phyloP scores from a whole-genome alignment of 1,139 yeast genomes.

The Barnettozyma hawaiiensis region DNA sequence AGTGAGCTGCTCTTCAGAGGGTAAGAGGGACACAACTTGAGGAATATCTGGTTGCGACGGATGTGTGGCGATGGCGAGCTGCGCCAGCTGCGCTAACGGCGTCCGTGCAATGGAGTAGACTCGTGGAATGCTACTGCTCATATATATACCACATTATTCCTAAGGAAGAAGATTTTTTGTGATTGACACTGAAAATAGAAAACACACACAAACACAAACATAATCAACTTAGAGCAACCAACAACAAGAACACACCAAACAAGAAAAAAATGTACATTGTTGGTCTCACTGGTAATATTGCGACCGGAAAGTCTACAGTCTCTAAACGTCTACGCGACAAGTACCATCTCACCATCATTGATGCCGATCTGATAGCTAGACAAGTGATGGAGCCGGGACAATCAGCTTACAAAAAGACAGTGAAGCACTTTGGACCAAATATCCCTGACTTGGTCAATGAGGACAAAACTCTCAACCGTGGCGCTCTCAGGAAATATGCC shows the following conservation, averaged over 20 bases:
- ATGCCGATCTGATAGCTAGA: conserved; percentile 86
- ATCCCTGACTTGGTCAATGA: conserved; percentile 51
- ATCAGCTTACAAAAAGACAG: conserved; percentile 61
- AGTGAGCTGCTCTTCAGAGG: conserved; percentile 35
- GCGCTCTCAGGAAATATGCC: conserved; percentile 71
- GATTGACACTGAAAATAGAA: background rate
- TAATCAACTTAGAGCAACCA: no score
- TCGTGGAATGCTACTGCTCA: conserved; percentile 14
- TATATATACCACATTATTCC: no score
- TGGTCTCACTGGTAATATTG: conserved; percentile 95
- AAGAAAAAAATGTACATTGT: conserved; percentile 63
- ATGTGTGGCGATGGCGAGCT: conserved; percentile 24
- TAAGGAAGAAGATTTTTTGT: background rate
- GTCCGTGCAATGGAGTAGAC: conserved; percentile 20
- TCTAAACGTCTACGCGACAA: conserved; percentile 51
- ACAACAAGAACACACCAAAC: no score
- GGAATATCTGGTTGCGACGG: conserved; percentile 33
- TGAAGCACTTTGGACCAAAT: conserved; percentile 49
- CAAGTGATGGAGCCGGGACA: conserved; percentile 80
- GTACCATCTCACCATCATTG: conserved; percentile 58
- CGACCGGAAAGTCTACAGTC: conserved; percentile 92
- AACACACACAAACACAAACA: background rate
- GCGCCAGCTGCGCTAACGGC: conserved; percentile 15
- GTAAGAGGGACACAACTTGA: conserved; percentile 38
- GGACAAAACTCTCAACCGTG: conserved; percentile 56